Evolutionary conservation across 331 rosid genomes (phyloP).

Genomic region (Rosa hybrid): DNA sequence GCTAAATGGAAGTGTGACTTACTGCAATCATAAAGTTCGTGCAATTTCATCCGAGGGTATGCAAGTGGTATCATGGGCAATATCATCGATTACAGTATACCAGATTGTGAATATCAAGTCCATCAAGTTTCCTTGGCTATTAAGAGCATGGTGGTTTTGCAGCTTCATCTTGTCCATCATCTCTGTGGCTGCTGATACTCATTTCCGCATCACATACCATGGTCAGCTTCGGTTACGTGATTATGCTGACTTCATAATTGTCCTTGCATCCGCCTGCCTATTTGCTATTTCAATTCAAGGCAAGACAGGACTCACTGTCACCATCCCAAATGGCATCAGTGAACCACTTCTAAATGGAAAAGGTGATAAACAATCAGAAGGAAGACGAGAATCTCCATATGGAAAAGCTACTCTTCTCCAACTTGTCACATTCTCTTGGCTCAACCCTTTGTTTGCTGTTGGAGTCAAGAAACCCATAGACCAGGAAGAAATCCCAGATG

Average conservation of each 20-base stretch:
- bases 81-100: conserved; percentile 39
- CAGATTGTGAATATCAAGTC: conserved; percentile 32
- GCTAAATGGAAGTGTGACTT: conserved; percentile 48
- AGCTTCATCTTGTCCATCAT: conserved; percentile 50
- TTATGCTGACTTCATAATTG: conserved; percentile 50
- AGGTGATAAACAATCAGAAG: conserved; percentile 25
- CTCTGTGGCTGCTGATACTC: conserved; percentile 38
- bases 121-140: conserved; percentile 61
- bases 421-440: conserved; percentile 89
- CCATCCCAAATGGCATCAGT: conserved; percentile 34
- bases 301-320: conserved; percentile 46
- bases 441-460: conserved; percentile 69
- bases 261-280: conserved; percentile 58
- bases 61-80: conserved; percentile 56
- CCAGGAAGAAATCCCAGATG: conserved; percentile 62
- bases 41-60: conserved; percentile 56
- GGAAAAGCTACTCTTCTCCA: conserved; percentile 64
- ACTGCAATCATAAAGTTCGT: conserved; percentile 40
- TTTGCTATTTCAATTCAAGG: conserved; percentile 61
- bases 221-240: conserved; percentile 42
- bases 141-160: conserved; percentile 87
- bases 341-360: conserved; percentile 73
- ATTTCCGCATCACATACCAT: conserved; percentile 36
- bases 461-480: conserved; percentile 77
- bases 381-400: conserved; percentile 52